Conservation (phyloP, 2,329 filamentous ascomycete species). For the Fusarium verticillioides region DNA sequence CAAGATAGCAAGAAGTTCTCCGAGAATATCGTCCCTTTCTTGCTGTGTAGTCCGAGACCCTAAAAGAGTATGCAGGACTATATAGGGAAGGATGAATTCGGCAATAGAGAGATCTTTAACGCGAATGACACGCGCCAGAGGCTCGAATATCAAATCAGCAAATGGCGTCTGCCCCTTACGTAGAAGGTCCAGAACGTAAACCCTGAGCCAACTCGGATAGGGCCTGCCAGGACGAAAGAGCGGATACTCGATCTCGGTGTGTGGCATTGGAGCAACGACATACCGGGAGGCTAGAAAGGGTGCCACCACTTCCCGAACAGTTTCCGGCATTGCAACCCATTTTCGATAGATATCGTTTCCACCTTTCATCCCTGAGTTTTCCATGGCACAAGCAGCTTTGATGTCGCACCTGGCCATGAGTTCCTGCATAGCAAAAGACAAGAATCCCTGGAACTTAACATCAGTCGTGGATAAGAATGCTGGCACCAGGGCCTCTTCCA, state of each 20-base stretch:
- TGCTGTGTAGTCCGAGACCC: constrained; percentile 70
- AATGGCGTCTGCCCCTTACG: constrained; percentile 80
- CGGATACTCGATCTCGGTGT: constrained; percentile 74
- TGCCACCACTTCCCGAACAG: constrained; percentile 81
- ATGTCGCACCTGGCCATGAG: constrained; percentile 83
- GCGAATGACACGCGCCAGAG: constrained; percentile 83
- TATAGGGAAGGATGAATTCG: constrained; percentile 88
- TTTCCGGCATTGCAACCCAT: constrained; percentile 82
- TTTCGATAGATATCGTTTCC: constrained; percentile 73
- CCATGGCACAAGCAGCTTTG: constrained; percentile 62
- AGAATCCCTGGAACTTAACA: constrained; percentile 85
- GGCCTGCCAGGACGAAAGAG: constrained; percentile 76
- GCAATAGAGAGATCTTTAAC: constrained; percentile 88
- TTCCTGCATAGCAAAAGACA: constrained; percentile 95
- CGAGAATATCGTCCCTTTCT: constrained; percentile 72
- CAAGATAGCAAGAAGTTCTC: constrained; percentile 81
- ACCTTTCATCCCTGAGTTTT: constrained; percentile 55
- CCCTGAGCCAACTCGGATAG: constrained; percentile 85
- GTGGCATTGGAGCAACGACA: constrained; percentile 71
- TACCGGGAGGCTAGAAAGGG: constrained; percentile 91
- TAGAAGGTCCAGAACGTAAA: constrained; percentile 83
- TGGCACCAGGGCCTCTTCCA: constrained; percentile 89
- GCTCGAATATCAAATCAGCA: constrained; percentile 80
- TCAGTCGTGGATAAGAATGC: constrained; percentile 93
- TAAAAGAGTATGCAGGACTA: constrained; percentile 84